Base-by-base conservation (phyloP, 345 rosid genomes). In the Cardamine resedifolia region DNA sequence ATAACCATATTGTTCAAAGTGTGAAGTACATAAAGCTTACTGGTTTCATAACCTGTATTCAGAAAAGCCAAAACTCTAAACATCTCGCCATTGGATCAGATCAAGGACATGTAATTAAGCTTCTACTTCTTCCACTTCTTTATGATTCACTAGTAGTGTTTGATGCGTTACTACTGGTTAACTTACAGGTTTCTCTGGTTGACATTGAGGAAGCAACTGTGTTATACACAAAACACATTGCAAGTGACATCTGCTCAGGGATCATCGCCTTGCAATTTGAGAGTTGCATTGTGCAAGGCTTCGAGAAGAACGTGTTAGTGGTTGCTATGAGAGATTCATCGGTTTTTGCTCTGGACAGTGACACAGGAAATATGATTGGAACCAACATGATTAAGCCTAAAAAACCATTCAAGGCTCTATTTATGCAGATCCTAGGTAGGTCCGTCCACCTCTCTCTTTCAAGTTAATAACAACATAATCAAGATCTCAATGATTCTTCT, bases 271-370 rank as follows among this genome's bases (percentile, higher is more conserved):
- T 84, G 78, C 92, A 87, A 68, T 88, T 79, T 73, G 88, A 84
- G 71, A 84, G 87, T 75, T 89, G 89, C 66, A 73, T 24, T 76
- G 72, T 88, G 53, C 96, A 85, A 72, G 90, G 86, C 47, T 94
- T 91, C 43, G 90, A 89, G 81, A 89, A 89, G 89, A 94, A 89
- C 26, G 74, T 81, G 43, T 79, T 94, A 68, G 85, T 87, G 73
- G 86, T 87, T 65, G 91, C 91, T 30, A 88, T 92, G 11, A 89
- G 82, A 79, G 97, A 91, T 72, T 91, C 97, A 3, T 89, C 97
- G 4, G 85, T 91, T 66, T 57, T 88, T 79, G 87, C 84, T 60
- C 71, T 94, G 15, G 97, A 94, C 64, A 75, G 81, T 39, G 91
- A 89, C 66, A 76, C 84, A 21, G 91, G 97, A 71, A 88, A 86